A percentile compares a stretch with the other conserved stretches of the same genome.
phyloP scores from a whole-genome alignment of 495 filamentous ascomycete genomes.

The Lepidopterella palustris region DNA sequence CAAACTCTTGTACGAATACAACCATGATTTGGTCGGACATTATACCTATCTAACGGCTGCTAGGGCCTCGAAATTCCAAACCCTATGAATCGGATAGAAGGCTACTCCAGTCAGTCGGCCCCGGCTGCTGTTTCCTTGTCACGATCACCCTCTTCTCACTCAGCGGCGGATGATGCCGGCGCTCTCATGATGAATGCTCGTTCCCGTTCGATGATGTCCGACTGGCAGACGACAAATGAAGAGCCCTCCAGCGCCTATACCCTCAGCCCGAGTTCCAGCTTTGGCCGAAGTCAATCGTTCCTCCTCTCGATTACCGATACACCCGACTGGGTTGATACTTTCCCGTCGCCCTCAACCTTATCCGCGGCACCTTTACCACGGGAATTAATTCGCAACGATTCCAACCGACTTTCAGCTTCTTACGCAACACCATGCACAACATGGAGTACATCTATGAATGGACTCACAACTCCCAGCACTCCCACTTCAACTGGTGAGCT shows the following conservation, averaged over 20 bases:
- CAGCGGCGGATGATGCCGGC: background rate
- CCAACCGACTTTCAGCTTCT: constrained; percentile 13
- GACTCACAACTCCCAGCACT: constrained; percentile 24
- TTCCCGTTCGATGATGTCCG: constrained; percentile 3
- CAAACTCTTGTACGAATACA: constrained; percentile 18
- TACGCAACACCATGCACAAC: too few relatives aligned
- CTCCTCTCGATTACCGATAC: constrained; percentile 22
- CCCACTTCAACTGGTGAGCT: constrained; percentile 13
- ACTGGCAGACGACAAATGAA: constrained; percentile 11
- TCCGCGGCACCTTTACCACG: constrained; percentile 4
- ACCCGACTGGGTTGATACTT: constrained; percentile 14
- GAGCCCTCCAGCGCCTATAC: constrained; percentile 14
- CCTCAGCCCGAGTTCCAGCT: background rate
- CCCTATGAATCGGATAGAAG: constrained; percentile 16
- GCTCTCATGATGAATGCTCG: background rate
- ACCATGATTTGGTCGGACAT: constrained; percentile 3
- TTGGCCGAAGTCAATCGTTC: background rate
- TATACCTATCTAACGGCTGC: constrained; percentile 7
- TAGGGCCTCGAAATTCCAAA: constrained; percentile 7
- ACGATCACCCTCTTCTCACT: constrained; percentile 8
- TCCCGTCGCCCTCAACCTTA: background rate
- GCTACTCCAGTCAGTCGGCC: constrained; percentile 12
- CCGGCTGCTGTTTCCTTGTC: constrained; percentile 11
- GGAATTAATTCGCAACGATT: constrained; percentile 1
- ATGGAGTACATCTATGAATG: constrained; percentile 20